phyloP scores from a whole-genome alignment of 495 filamentous ascomycete species.

The Aspergillus funiculosus region DNA sequence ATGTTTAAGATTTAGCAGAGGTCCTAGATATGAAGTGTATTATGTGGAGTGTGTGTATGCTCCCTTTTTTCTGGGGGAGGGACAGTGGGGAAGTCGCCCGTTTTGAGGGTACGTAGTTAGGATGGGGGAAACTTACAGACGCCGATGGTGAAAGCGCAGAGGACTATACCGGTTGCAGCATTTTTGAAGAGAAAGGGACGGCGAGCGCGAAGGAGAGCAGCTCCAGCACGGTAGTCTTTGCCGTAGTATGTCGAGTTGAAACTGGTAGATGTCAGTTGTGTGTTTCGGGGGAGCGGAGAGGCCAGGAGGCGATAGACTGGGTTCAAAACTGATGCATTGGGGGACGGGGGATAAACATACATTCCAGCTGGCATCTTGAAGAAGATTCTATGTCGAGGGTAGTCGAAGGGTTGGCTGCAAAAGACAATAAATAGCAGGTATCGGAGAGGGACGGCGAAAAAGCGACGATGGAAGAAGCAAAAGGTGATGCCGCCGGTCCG shows the following conservation, averaged over 20 bases:
- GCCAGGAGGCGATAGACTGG: neutral
- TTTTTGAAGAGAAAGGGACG: conserved; percentile 91
- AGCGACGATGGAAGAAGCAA: neutral
- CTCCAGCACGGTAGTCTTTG: conserved; percentile 67
- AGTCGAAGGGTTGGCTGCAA: neutral
- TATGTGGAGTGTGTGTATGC: no score
- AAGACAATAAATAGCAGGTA: neutral
- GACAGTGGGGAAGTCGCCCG: neutral
- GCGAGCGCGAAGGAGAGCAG: conserved; percentile 83
- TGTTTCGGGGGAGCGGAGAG: neutral
- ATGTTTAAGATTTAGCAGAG: conserved; percentile 3
- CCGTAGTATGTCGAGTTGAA: conserved; percentile 88
- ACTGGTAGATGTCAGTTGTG: conserved; percentile 33
- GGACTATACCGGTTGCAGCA: conserved; percentile 60
- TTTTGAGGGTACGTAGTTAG: no score
- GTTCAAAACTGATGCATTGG: neutral
- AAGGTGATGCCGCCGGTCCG: neutral
- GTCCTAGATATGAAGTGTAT: no score
- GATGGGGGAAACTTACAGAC: conserved; percentile 60
- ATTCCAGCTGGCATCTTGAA: conserved; percentile 41
- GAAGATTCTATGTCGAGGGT: no score
- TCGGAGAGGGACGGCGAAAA: no score
- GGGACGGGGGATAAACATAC: conserved; percentile 24
- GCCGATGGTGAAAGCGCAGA: conserved; percentile 63
- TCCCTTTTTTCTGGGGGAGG: no score